phyloP scores from a whole-genome alignment of 2,329 filamentous ascomycete species.

The Fonsecaea erecta region DNA sequence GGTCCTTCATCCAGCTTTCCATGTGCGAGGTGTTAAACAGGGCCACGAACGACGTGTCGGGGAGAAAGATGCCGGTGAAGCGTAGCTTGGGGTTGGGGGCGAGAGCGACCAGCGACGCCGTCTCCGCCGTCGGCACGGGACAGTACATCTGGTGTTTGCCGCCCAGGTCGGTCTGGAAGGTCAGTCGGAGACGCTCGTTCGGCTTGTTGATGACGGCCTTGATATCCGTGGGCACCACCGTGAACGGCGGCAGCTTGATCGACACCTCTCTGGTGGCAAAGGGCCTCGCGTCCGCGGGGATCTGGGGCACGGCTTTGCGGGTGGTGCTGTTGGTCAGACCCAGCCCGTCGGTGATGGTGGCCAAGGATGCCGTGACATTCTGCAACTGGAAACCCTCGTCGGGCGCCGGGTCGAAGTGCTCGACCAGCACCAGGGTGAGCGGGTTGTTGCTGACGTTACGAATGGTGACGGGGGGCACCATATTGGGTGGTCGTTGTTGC shows the following conservation, averaged over 20 bases:
- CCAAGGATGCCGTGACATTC: conserved; percentile 43
- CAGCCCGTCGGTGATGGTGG: conserved; percentile 54
- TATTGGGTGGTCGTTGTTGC: conserved; percentile 28
- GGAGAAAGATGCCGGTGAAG: conserved; percentile 70
- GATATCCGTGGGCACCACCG: conserved; percentile 66
- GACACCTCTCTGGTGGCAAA: conserved; percentile 67
- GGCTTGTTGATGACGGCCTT: conserved; percentile 60
- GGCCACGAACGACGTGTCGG: conserved; percentile 57
- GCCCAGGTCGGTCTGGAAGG: conserved; percentile 66
- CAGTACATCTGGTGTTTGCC: conserved; percentile 74
- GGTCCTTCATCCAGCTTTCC: conserved; percentile 77
- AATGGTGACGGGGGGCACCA: conserved; percentile 65
- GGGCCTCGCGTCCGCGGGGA: conserved; percentile 62
- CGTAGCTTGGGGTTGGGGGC: conserved; percentile 57
- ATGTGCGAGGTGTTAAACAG: conserved; percentile 74
- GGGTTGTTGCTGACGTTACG: conserved; percentile 79
- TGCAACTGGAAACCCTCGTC: conserved; percentile 39
- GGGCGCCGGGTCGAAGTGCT: conserved; percentile 67
- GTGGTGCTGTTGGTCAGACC: conserved; percentile 51
- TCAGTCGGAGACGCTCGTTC: conserved; percentile 73
- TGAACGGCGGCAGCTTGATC: conserved; percentile 70
- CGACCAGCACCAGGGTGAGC: conserved; percentile 73
- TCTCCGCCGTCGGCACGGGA: conserved; percentile 63
- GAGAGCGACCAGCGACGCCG: conserved; percentile 64
- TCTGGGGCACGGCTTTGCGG: conserved; percentile 48